These are phyloP conservation scores for Pharnaceum exiguum DNA, from an alignment of 148 eudicot genomes.

Conservation along the genomic window DNA sequence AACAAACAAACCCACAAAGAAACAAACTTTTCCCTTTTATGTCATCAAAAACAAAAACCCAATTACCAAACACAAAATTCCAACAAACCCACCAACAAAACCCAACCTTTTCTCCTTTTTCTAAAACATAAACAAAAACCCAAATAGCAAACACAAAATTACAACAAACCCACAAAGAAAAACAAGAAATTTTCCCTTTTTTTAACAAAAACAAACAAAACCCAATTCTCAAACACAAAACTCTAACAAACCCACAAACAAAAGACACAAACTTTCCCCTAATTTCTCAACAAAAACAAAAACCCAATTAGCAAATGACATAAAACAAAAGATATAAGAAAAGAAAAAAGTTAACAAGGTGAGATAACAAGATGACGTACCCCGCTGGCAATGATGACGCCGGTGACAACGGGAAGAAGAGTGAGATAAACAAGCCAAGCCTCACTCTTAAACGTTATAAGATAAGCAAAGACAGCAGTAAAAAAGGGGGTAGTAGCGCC, in stretches of 20 bases:
- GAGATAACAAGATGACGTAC: conserved; percentile 22
- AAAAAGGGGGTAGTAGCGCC: conserved; percentile 93
- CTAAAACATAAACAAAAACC: too few relatives aligned
- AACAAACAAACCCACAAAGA: neutral
- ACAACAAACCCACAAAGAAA: too few relatives aligned
- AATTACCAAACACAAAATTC: neutral
- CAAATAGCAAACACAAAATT: too few relatives aligned
- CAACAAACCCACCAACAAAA: too few relatives aligned
- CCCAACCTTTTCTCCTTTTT: too few relatives aligned
- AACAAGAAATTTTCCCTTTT: too few relatives aligned
- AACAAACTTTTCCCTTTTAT: too few relatives aligned
- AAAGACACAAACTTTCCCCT: too few relatives aligned
- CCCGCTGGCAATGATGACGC: conserved; percentile 91
- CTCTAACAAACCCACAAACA: neutral
- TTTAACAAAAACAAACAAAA: too few relatives aligned
- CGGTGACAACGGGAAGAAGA: conserved; percentile 82
- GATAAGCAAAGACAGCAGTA: conserved; percentile 82
- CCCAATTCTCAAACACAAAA: neutral
- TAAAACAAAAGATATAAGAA: neutral
- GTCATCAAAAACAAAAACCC: neutral
- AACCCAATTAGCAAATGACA: neutral
- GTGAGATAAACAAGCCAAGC: conserved; percentile 81
- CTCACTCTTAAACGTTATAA: conserved; percentile 80
- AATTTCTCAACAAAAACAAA: neutral
- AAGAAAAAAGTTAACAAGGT: neutral